Conservation (phyloP, 257 asterid species). For the Solanum rostratum region DNA sequence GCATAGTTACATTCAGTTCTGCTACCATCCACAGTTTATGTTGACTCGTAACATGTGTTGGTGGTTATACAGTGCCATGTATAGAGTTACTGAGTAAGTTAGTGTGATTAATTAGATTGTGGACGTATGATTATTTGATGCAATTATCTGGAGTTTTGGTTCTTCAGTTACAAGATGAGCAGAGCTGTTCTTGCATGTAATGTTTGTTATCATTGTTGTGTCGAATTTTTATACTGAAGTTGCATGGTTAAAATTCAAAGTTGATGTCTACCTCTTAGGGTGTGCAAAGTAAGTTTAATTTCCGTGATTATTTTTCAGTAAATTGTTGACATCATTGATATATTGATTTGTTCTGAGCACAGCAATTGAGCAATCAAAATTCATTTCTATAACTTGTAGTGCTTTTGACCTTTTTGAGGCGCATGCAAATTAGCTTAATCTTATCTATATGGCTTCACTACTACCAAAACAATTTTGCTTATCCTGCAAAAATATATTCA, state of each 20-base stretch:
- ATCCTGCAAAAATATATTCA: background rate
- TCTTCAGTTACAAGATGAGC: background rate
- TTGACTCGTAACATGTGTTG: background rate
- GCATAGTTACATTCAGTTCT: background rate
- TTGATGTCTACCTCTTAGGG: background rate
- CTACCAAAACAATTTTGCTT: background rate
- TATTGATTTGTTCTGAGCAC: background rate
- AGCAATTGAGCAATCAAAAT: background rate
- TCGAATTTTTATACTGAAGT: background rate
- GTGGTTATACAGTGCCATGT: background rate
- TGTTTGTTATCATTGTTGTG: background rate
- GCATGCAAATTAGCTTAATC: background rate
- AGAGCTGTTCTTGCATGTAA: background rate
- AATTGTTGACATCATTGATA: background rate
- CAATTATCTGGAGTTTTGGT: background rate
- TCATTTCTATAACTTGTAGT: background rate
- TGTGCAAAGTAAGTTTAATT: background rate
- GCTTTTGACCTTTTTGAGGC: background rate
- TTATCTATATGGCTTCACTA: background rate
- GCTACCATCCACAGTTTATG: background rate
- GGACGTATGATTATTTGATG: background rate
- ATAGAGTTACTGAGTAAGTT: background rate
- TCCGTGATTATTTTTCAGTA: background rate
- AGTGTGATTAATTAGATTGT: background rate
- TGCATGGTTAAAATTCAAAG: background rate